phyloP scores from a whole-genome alignment of 305 asterid species.

The Ilex paraguariensis region DNA sequence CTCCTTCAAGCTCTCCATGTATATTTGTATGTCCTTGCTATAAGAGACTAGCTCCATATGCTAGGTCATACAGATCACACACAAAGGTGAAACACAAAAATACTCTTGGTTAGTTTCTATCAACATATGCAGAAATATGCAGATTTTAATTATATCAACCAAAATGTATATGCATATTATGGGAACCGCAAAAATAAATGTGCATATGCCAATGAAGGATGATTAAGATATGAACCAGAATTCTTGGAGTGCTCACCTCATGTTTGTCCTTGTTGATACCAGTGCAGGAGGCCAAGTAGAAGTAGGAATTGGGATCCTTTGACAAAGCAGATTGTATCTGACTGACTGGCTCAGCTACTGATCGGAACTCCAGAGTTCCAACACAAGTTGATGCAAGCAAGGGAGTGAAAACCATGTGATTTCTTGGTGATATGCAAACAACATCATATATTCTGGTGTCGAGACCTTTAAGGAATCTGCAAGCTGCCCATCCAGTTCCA shows the following conservation, averaged over 20 bases:
- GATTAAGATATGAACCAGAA: too few species aligned
- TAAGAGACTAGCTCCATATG: too few species aligned
- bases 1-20: too few species aligned
- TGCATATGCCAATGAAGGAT: too few species aligned
- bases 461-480: conserved; percentile 82
- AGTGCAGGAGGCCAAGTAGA: conserved; percentile 71
- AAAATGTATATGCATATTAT: too few species aligned
- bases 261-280: conserved; percentile 61
- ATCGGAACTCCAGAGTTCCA: conserved; percentile 87
- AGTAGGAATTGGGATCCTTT: conserved; percentile 81
- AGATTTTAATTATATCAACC: too few species aligned
- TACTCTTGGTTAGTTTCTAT: too few species aligned
- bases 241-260: conserved; percentile 43
- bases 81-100: too few species aligned
- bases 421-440: conserved; percentile 90
- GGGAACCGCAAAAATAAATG: too few species aligned
- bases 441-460: conserved; percentile 73
- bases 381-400: conserved; percentile 95
- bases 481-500: conserved; percentile 97
- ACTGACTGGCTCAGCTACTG: conserved; percentile 84
- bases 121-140: too few species aligned
- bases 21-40: too few species aligned
- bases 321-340: conserved; percentile 87
- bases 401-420: conserved; percentile 97
- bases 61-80: too few species aligned